Base-by-base conservation (phyloP, 257 asterid species). In the Fraxinus excelsior region DNA sequence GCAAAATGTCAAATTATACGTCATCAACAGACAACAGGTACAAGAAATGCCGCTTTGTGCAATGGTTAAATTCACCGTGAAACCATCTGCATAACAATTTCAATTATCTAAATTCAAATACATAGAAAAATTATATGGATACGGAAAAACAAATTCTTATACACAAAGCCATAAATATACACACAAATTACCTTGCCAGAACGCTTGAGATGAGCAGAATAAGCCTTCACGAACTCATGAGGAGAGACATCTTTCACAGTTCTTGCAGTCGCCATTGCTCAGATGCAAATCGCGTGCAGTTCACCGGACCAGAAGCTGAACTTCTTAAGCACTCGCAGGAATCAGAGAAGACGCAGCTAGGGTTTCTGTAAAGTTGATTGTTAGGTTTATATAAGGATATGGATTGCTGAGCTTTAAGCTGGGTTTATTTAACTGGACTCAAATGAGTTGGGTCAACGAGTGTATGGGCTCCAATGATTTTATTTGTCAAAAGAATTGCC, bases 201-300 rank as follows among this genome's bases (percentile, higher is more conserved):
- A 25, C 97, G 94, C 86, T 86, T 90, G 76, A 93, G 89, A 62
- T 93, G 97, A 78, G 96, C 81, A 16, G 97, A 78, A 80, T 91
- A 93, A 49, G 96, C 84, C 71, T 93, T 87, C 35, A 91, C 97
- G 85, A 93, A 93, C 44, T 89, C 97, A 44, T 87, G 97, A 42
- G 97, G 94, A 80, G 96, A 91, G 6, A 88, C 97, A 40, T 93
- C 97, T 84, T 93, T 93, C 21, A 93, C 97, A 66, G 92, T 90
- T 40, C 76, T 86, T 14, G 95, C 87, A 25, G 88, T 75, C 83
- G 90, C 91, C 92, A 85, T 87, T 68, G 76, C 14, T 42, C 74
- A 69, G 79, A 68, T 73, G 26, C 76, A 73, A 72, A 19, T n/a
- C 72, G 29, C 72, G 58, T 28, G 70, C 77, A 62, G 79, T 78